Evolutionary conservation across 169 alveolate species (phyloP).

Genomic region (Plasmodium sp.): DNA sequence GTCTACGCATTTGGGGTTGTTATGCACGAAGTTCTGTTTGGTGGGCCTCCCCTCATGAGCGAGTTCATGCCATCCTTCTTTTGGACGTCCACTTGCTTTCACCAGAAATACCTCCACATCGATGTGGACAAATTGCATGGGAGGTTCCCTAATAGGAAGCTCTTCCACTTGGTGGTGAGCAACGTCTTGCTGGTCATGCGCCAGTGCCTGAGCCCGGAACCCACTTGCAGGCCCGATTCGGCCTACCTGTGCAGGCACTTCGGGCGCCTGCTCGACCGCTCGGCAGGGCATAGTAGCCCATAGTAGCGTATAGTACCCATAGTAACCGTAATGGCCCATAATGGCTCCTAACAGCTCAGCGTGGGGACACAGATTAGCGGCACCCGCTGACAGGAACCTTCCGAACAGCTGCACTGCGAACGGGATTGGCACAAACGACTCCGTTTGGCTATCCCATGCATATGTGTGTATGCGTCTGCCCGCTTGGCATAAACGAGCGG

Average conservation of each 20-base stretch:
- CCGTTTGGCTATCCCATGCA: no score
- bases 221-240: constrained; percentile 39
- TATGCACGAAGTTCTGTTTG: constrained; percentile 84
- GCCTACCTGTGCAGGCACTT: constrained; percentile 14
- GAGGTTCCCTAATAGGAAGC: neutral
- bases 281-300: neutral
- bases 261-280: neutral
- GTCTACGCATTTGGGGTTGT: constrained; percentile 87
- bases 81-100: neutral
- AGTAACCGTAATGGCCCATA: no score
- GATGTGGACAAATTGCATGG: constrained; percentile 9
- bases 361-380: neutral
- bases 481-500: neutral
- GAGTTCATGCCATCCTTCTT: constrained; percentile 16
- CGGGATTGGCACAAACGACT: neutral
- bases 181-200: constrained; percentile 15
- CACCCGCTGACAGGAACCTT: neutral
- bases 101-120: constrained; percentile 17
- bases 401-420: neutral
- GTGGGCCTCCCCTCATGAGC: constrained; percentile 4
- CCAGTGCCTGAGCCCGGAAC: constrained; percentile 48
- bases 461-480: neutral
- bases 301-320: no score
- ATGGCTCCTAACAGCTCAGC: neutral
- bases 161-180: constrained; percentile 23